Conservation (phyloP, 495 filamentous ascomycete genomes). For the Sabuloglossum arenarium region DNA sequence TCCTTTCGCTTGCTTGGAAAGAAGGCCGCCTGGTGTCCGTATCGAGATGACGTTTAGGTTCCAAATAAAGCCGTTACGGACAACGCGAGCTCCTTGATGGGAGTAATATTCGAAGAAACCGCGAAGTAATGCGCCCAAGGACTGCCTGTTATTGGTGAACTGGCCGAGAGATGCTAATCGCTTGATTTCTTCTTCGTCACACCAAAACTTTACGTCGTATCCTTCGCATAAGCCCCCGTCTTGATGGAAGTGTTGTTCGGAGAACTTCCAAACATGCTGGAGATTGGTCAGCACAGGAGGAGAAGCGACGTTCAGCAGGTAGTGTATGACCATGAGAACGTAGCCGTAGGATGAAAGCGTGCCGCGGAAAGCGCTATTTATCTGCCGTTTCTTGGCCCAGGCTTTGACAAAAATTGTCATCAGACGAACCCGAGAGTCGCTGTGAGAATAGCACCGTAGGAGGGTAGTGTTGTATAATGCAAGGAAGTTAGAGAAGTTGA, state of each 20-base stretch:
- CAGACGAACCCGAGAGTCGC: slow-evolving; percentile 49
- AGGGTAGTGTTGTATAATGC: slow-evolving; percentile 62
- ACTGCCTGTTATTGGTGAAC: slow-evolving; percentile 36
- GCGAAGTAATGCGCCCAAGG: slow-evolving; percentile 41
- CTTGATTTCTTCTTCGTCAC: slow-evolving; percentile 40
- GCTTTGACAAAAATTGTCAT: slow-evolving; percentile 64
- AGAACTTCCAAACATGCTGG: slow-evolving; percentile 25
- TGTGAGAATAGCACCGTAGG: slow-evolving; percentile 53
- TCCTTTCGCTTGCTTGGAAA: slow-evolving; percentile 49
- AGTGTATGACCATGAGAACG: slow-evolving; percentile 85
- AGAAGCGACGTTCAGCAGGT: slow-evolving; percentile 53
- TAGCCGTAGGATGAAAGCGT: slow-evolving; percentile 74
- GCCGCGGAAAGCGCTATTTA: slow-evolving; percentile 64
- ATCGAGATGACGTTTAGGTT: slow-evolving; percentile 46
- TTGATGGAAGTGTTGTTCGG: slow-evolving; percentile 2
- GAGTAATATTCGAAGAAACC: slow-evolving; percentile 76
- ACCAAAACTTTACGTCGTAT: slow-evolving; percentile 43
- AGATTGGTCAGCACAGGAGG: slow-evolving; percentile 69
- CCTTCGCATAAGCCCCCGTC: slow-evolving; percentile 20
- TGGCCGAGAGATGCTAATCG: slow-evolving; percentile 25
- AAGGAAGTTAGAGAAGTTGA: slow-evolving; percentile 64
- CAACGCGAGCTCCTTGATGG: slow-evolving; percentile 23
- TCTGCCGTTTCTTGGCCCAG: slow-evolving; percentile 62
- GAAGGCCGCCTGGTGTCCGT: slow-evolving; percentile 42
- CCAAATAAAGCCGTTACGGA: slow-evolving; percentile 43